Evolutionary conservation across 352 stramenopile genomes (phyloP).

Genomic region (Pilasporangium apinafurcum): DNA sequence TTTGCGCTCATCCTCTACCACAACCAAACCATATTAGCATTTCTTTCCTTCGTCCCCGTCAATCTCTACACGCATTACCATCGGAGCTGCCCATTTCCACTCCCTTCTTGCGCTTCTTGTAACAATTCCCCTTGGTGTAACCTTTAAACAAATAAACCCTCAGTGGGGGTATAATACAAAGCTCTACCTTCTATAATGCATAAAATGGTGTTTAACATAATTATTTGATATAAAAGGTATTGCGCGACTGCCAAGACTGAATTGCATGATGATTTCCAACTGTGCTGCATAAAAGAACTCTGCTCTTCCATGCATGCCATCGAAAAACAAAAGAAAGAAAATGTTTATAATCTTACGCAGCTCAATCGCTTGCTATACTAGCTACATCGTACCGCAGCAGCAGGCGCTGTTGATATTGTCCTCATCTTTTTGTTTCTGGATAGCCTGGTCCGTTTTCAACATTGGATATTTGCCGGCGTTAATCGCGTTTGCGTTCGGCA

Average conservation of each 20-base stretch:
- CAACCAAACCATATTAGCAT: no score
- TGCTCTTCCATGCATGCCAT: slow-evolving; percentile 1
- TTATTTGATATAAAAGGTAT: no score
- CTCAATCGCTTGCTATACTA: not conserved
- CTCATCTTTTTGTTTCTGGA: slow-evolving; percentile 33
- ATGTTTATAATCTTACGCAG: not conserved
- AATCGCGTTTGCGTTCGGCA: slow-evolving; percentile 67
- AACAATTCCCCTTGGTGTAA: not conserved
- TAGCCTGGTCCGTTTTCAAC: slow-evolving; percentile 69
- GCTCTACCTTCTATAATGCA: no score
- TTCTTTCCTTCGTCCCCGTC: no score
- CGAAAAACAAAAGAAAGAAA: not conserved
- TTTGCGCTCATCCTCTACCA: slow-evolving; percentile 71
- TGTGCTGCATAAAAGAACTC: no score
- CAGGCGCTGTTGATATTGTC: slow-evolving; percentile 34
- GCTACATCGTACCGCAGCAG: slow-evolving; percentile 68
- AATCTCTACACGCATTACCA: slow-evolving; percentile 14
- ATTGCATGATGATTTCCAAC: no score
- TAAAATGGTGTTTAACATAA: no score
- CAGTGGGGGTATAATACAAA: no score
- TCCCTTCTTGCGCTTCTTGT: not conserved
- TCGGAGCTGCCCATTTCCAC: slow-evolving; percentile 38
- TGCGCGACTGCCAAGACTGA: no score
- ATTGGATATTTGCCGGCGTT: slow-evolving; percentile 61
- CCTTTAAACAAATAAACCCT: no score